Base-by-base conservation (phyloP, 257 asterid genomes). In the Solanum paucissectum region DNA sequence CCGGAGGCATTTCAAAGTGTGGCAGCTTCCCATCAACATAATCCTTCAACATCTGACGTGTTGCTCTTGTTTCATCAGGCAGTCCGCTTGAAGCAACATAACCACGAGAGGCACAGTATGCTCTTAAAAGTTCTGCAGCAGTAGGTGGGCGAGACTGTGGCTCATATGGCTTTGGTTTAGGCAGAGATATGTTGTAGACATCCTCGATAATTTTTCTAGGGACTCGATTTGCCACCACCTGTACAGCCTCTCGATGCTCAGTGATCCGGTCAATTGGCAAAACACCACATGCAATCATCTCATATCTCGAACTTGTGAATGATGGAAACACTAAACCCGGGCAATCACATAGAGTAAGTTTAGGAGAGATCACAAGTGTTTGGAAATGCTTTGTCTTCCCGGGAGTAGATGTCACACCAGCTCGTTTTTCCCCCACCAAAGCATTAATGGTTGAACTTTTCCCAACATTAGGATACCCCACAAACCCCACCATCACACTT, bases 341-440 rank as follows among this genome's bases (percentile, higher is more conserved):
- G 91, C 99, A 97, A 93, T 97, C 99, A 85, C 99, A 97, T 23
- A 97, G 94, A 64, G 98, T 96, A 3, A 97, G 98, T 90, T 91
- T 94, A 55, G 96, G 98, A 0, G 99, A 97, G 64, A 97, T 95
- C 89, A 93, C 94, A n/a, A 97, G 87, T 69, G 99, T 97, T 86
- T 97, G 99, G 89, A 97, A 97, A 90, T 97, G 99, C 91, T 97
- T 97, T 1, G 99, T 97, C 91, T 97, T 97, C 87, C 99, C 99
- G 1, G 99, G 98, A 87, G 99, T 97, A 32, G 99, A 96, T 77
- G 99, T 97, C 73, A 97, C 99, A n/a, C 99, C 99, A 2, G 99
- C 94, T 83, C 91, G 90, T 88, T 97, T 97, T 90, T 88, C 99
- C 55, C 99, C 99, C 9, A 97, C 99, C 91, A 97, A 91, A 85